Evolutionary conservation across 495 filamentous ascomycete species (phyloP).

Genomic region (Astrothelium subdiscretum): DNA sequence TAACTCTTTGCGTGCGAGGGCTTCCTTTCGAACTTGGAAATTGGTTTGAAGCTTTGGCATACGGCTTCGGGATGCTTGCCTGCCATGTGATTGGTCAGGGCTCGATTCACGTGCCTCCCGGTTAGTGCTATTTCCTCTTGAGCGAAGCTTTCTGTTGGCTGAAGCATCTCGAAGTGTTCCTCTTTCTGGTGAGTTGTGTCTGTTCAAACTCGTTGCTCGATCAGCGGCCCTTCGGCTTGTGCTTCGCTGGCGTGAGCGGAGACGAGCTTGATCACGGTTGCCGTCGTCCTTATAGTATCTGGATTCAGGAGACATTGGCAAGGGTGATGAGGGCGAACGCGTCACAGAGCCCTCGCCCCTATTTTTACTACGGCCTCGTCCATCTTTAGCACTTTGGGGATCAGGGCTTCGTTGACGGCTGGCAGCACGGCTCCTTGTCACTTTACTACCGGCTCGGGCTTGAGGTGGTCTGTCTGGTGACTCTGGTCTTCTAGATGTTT

Average conservation of each 20-base stretch:
- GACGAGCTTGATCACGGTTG: slow-evolving; percentile 12
- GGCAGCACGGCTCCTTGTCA: slow-evolving; percentile 11
- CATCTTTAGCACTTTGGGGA: slow-evolving; percentile 39
- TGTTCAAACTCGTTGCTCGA: slow-evolving; percentile 32
- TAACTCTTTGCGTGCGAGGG: slow-evolving; percentile 46
- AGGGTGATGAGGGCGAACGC: slow-evolving; percentile 69
- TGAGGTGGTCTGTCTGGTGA: slow-evolving; percentile 18
- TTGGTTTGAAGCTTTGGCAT: slow-evolving; percentile 25
- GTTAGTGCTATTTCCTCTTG: slow-evolving; percentile 5
- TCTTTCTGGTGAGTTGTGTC: slow-evolving; percentile 10
- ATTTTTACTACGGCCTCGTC: slow-evolving; percentile 36
- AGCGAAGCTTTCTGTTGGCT: slow-evolving; percentile 7
- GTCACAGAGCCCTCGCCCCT: slow-evolving; percentile 43
- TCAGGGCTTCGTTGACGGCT: slow-evolving; percentile 20
- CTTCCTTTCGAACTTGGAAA: slow-evolving; percentile 8
- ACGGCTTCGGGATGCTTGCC: slow-evolving; percentile 1
- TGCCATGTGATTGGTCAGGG: neutral
- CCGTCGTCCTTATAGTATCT: slow-evolving; percentile 18
- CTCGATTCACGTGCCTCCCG: neutral
- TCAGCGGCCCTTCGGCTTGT: slow-evolving; percentile 46
- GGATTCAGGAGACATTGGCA: slow-evolving; percentile 49
- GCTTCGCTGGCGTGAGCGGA: slow-evolving; percentile 42
- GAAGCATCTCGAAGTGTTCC: neutral
- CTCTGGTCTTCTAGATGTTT: slow-evolving; percentile 14
- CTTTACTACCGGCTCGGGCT: slow-evolving; percentile 3